phyloP scores from a whole-genome alignment of 1,284 basidiomycete genomes.

The Austroboletus niveus region DNA sequence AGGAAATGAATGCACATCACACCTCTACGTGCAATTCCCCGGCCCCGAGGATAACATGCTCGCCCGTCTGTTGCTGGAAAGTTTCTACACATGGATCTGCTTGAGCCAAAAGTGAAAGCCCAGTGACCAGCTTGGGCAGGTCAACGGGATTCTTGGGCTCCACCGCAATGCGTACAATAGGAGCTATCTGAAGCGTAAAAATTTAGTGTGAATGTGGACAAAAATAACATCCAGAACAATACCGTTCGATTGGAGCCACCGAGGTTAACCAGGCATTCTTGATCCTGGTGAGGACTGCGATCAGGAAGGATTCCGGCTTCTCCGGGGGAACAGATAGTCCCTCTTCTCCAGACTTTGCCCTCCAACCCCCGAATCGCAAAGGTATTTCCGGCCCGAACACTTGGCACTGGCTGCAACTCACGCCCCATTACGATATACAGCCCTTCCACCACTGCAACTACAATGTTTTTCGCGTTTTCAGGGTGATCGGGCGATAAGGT shows the following conservation, averaged over 20 bases:
- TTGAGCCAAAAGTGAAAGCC: conserved; percentile 88
- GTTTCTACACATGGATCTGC: conserved; percentile 98
- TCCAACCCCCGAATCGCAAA: conserved; percentile 92
- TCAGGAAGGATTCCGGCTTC: conserved; percentile 42
- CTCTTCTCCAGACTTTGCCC: conserved; percentile 88
- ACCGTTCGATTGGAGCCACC: conserved; percentile 76
- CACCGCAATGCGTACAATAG: conserved; percentile 94
- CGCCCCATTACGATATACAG: conserved; percentile 99
- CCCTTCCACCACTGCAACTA: conserved; percentile 65
- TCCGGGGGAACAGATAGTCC: conserved; percentile 79
- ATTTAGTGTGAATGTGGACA: conserved; percentile 3
- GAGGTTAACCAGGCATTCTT: conserved; percentile 75
- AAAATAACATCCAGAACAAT: conserved; percentile 12
- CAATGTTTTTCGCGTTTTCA: conserved; percentile 68
- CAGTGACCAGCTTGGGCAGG: conserved; percentile 88
- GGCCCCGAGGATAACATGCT: conserved; percentile 95
- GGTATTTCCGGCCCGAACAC: conserved; percentile 92
- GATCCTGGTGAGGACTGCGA: conserved; percentile 37
- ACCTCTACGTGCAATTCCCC: conserved; percentile 97
- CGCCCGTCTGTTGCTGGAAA: conserved; percentile 95
- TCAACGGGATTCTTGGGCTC: conserved; percentile 90
- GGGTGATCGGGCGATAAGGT: conserved; percentile 65
- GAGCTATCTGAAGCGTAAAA: conserved; percentile 55
- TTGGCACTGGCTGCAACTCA: conserved; percentile 82
- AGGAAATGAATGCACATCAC: conserved; percentile 7